phyloP scores from a whole-genome alignment of 2,329 filamentous ascomycete genomes.

The Pezicula radicicola region DNA sequence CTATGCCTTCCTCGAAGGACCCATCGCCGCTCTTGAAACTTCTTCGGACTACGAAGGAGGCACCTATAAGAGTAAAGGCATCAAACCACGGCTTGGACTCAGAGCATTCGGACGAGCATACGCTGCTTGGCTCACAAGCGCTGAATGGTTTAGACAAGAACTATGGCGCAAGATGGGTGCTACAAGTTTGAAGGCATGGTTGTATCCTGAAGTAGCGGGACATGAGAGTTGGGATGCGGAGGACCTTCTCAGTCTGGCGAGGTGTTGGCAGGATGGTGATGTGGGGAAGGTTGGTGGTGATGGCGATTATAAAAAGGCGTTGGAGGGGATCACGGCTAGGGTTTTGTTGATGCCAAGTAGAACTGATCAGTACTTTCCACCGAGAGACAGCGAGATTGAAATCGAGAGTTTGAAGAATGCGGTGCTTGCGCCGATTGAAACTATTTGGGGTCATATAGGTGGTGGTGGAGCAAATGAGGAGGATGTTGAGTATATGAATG shows the following conservation, averaged over 20 bases:
- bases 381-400: conserved; percentile 32
- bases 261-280: conserved; percentile 44
- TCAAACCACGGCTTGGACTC: conserved; percentile 33
- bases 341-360: conserved; percentile 57
- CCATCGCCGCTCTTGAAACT: conserved; percentile 37
- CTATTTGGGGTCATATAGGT: conserved; percentile 35
- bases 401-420: conserved; percentile 24
- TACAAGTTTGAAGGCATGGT: conserved; percentile 34
- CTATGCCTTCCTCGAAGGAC: conserved; percentile 44
- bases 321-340: conserved; percentile 59
- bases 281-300: conserved; percentile 21
- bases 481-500: conserved; percentile 31
- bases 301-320: conserved; percentile 43
- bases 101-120: conserved; percentile 43
- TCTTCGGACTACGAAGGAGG: conserved; percentile 37
- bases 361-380: conserved; percentile 66
- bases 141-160: conserved; percentile 41
- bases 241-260: conserved; percentile 36
- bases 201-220: conserved; percentile 24
- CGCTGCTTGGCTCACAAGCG: conserved; percentile 43
- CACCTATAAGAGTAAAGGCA: conserved; percentile 23
- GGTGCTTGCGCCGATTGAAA: conserved; percentile 30
- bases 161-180: conserved; percentile 35
- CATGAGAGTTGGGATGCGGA: conserved; percentile 40
- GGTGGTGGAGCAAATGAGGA: conserved; percentile 27